Base-by-base conservation (phyloP, 2,329 filamentous ascomycete genomes). In the Diaporthe amygdali region DNA sequence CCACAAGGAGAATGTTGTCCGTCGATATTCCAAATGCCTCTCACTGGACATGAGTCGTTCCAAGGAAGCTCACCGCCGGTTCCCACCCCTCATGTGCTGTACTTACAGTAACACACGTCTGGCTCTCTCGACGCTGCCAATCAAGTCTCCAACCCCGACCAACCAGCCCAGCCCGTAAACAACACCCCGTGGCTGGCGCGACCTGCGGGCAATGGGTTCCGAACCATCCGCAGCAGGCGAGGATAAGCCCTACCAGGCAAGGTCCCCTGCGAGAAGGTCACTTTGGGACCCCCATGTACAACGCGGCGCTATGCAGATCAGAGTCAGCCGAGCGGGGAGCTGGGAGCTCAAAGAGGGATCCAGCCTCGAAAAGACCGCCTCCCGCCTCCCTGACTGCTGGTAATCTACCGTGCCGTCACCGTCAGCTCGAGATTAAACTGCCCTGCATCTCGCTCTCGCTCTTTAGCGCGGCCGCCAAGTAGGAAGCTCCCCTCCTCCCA, bases 361-460 rank as follows among this genome's bases (percentile, higher is more conserved):
- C 52, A 37, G 54, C 56, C 39, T 63, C 27, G 55, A 61, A 46
- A 61, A 46, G 39, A 61, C 55, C 39, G 55, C 54, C 10, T 59
- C 14, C 34, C 15, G 34, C 49, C 14, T 27, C 25, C 25, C 30
- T 25, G 14, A 20, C 20, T 34, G 30, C 20, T 39, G 52, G 20
- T 52, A 20, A 22, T 30, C 56, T 20, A 37, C 22, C 30, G 54
- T 39, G 37, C 37, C 15, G 37, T 8, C 15, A 14, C 37, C 15
- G 10, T 39, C 56, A 61, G 56, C 56, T 46, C 56, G 12, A 61
- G 39, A 46, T 46, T 61, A 32, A 27, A 41, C 39, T n/a, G 10
- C 25, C 34, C 20, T 47, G 20, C 44, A 64, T 22, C 59, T 64
- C 59, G 59, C 59, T 64, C 59, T 64, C 59, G 59, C 59, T 64